Evolutionary conservation across 2,329 filamentous ascomycete species (phyloP).

Genomic region (Fusarium scirpi): DNA sequence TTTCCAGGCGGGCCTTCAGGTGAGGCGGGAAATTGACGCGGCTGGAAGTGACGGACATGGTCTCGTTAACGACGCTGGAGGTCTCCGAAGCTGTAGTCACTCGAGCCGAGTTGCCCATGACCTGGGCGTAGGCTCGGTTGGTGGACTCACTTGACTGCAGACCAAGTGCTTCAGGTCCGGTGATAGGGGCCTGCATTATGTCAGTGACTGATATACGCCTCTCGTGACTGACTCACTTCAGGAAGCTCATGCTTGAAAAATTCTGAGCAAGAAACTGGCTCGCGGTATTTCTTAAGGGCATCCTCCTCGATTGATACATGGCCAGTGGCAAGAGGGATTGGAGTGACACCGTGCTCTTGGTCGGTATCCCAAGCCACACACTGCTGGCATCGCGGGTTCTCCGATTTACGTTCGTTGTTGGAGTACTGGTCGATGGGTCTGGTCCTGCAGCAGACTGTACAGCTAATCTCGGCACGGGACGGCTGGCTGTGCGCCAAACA

Average conservation of each 20-base stretch:
- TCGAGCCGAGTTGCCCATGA: not conserved
- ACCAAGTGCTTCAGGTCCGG: constrained; percentile 40
- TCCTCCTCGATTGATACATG: constrained; percentile 51
- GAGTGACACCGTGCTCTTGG: constrained; percentile 51
- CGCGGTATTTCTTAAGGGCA: constrained; percentile 20
- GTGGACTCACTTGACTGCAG: constrained; percentile 22
- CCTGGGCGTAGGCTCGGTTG: not conserved
- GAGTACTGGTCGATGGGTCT: constrained; percentile 48
- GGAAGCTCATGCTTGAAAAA: constrained; percentile 46
- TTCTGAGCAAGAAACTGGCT: constrained; percentile 31
- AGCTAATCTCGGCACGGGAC: constrained; percentile 45
- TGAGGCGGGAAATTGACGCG: not conserved
- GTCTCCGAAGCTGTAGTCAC: constrained; percentile 5
- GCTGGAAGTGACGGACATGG: constrained; percentile 17
- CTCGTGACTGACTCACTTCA: constrained; percentile 20
- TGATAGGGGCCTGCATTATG: constrained; percentile 46
- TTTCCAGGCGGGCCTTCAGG: not conserved
- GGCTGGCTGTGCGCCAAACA: constrained; percentile 51
- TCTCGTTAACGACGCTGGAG: constrained; percentile 23
- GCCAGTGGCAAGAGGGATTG: constrained; percentile 49
- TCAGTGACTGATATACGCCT: constrained; percentile 9
- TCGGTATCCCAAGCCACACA: constrained; percentile 53
- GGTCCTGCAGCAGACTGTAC: constrained; percentile 48
- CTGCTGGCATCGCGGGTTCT: constrained; percentile 50
- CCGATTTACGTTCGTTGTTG: constrained; percentile 46